Conservation (phyloP, 495 filamentous ascomycete genomes). For the Penicillium maclennaniae region DNA sequence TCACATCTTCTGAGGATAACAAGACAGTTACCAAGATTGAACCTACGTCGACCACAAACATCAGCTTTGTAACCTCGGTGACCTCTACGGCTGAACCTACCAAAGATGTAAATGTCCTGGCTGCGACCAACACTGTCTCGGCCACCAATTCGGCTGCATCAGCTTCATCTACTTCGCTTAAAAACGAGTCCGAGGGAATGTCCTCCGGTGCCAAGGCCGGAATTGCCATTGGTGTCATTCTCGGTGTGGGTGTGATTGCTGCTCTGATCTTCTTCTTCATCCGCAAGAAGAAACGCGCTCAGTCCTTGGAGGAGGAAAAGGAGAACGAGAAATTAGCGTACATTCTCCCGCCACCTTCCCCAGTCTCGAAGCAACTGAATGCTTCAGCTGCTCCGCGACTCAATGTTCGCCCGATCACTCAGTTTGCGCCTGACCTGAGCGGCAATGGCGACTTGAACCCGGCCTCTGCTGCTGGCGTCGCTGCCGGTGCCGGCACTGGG, state of each 20-base stretch:
- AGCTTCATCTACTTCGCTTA: conserved; percentile 13
- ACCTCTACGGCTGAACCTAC: conserved; percentile 7
- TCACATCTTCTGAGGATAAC: background rate
- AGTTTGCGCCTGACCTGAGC: conserved; percentile 72
- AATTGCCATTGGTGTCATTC: conserved; percentile 71
- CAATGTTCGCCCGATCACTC: conserved; percentile 81
- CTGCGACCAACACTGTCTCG: conserved; percentile 13
- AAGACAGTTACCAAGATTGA: background rate
- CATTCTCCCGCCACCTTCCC: conserved; percentile 34
- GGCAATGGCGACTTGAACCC: conserved; percentile 32
- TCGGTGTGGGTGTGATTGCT: conserved; percentile 59
- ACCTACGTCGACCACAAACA: background rate
- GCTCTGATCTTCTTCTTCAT: conserved; percentile 62
- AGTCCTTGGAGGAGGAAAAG: conserved; percentile 42
- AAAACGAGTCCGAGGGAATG: conserved; percentile 11
- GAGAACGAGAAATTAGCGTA: conserved; percentile 50
- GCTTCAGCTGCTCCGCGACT: conserved; percentile 70
- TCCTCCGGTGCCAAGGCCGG: conserved; percentile 70
- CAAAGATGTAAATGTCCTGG: conserved; percentile 12
- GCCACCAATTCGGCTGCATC: conserved; percentile 13
- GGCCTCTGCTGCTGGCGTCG: conserved; percentile 30
- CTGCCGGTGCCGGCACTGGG: conserved; percentile 23
- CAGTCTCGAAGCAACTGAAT: conserved; percentile 25
- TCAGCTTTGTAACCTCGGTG: conserved; percentile 22
- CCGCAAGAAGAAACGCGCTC: conserved; percentile 57